phyloP scores from a whole-genome alignment of 768 basidiomycete genomes.

The Boletus vinaceobasis region DNA sequence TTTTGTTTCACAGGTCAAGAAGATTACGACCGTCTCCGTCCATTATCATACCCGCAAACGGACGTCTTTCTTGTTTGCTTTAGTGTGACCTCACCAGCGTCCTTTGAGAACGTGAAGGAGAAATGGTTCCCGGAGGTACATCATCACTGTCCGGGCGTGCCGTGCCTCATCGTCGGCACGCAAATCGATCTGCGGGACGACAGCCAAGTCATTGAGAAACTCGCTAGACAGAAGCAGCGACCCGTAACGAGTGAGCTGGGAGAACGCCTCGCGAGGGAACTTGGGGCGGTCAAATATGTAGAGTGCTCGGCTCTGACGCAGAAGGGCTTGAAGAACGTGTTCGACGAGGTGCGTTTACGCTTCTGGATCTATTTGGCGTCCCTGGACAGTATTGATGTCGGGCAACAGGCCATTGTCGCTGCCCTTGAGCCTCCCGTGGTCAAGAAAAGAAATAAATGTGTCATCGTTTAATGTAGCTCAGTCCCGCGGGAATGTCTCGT shows the following conservation, averaged over 20 bases:
- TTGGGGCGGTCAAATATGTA: slow-evolving; percentile 98
- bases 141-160: slow-evolving; percentile 98
- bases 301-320: slow-evolving; percentile 99
- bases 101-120: slow-evolving; percentile 99
- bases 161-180: slow-evolving; percentile 98
- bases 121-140: slow-evolving; percentile 99
- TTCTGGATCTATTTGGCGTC: not conserved
- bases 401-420: slow-evolving; percentile 83
- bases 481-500: slow-evolving; percentile 25
- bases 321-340: slow-evolving; percentile 99
- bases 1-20: slow-evolving; percentile 73
- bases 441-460: slow-evolving; percentile 76
- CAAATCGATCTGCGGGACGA: slow-evolving; percentile 98
- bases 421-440: slow-evolving; percentile 96
- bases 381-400: slow-evolving; percentile 8
- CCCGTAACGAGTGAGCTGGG: slow-evolving; percentile 87
- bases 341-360: slow-evolving; percentile 81
- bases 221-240: slow-evolving; percentile 93
- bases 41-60: slow-evolving; percentile 98
- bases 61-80: slow-evolving; percentile 99
- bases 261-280: slow-evolving; percentile 91
- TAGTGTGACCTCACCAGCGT: slow-evolving; percentile 96
- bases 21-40: slow-evolving; percentile 99
- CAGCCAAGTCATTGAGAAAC: slow-evolving; percentile 88
- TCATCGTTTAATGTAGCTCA: slow-evolving; percentile 65